phyloP scores from a whole-genome alignment of 805 yeast genomes.

The Starmerella bombi region DNA sequence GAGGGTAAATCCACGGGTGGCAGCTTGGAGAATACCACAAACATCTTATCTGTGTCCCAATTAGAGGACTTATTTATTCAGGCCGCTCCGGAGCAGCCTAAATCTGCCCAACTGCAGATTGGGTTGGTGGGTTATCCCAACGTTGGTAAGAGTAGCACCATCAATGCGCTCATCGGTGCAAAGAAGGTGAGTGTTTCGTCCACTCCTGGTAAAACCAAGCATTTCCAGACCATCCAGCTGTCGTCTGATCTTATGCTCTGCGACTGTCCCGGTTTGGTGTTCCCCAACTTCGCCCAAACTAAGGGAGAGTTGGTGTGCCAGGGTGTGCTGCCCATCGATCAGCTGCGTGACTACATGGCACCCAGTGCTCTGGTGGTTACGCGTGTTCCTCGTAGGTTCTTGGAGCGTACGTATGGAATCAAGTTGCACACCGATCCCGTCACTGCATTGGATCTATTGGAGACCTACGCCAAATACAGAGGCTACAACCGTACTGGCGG shows the following conservation, averaged over 20 bases:
- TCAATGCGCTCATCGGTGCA: constrained; percentile 90
- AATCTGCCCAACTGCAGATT: constrained; percentile 45
- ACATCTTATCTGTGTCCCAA: constrained; percentile 69
- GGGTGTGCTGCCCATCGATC: constrained; percentile 98
- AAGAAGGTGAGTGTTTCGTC: constrained; percentile 97
- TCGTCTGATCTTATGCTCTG: constrained; percentile 75
- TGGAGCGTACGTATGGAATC: constrained; percentile 91
- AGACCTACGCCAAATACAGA: constrained; percentile 89
- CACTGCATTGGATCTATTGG: constrained; percentile 75
- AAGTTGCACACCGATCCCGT: constrained; percentile 60
- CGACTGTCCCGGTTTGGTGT: constrained; percentile 98
- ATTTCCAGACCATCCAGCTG: constrained; percentile 87
- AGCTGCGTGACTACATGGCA: constrained; percentile 79
- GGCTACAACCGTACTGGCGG: constrained; percentile 90
- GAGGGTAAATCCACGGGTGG: too few relatives aligned
- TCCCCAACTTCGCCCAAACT: constrained; percentile 93
- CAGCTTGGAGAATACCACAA: constrained; percentile 35
- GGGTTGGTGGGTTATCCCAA: constrained; percentile 98
- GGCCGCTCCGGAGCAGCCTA: constrained; percentile 49
- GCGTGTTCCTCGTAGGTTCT: constrained; percentile 72
- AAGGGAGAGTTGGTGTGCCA: constrained; percentile 94
- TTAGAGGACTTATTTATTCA: constrained; percentile 64
- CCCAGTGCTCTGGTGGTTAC: constrained; percentile 77
- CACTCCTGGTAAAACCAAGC: constrained; percentile 98
- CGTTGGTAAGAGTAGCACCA: constrained; percentile 94